Percentiles rank a stretch among this genome's conserved stretches.
Evolutionary conservation across 192 early-diverging fungal genomes (phyloP).

Genomic region (Irineochytrium annulatum): DNA sequence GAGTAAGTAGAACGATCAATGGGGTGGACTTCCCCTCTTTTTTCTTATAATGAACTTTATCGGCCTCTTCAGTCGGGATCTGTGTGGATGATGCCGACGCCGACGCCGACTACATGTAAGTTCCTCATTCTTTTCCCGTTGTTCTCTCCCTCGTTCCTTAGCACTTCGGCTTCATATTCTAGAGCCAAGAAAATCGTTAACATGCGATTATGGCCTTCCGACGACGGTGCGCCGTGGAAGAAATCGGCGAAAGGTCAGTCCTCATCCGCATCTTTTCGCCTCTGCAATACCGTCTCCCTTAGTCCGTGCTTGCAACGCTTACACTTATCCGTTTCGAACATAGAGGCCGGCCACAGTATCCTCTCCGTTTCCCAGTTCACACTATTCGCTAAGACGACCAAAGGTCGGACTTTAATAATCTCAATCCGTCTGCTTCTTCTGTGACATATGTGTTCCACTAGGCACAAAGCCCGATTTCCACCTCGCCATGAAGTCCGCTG

Average conservation of each 20-base stretch:
- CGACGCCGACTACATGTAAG: constrained; percentile 79
- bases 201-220: constrained; percentile 74
- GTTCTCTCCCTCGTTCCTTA: not conserved
- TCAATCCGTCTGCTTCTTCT: not conserved
- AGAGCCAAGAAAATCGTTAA: constrained; percentile 72
- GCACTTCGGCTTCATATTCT: not conserved
- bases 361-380: constrained; percentile 94
- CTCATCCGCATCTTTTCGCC: not conserved
- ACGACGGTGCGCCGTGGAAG: constrained; percentile 68
- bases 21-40: not conserved
- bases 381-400: constrained; percentile 74
- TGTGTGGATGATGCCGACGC: constrained; percentile 29
- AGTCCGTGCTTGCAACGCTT: too few relatives aligned
- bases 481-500: constrained; percentile 71
- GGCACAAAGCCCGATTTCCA: constrained; percentile 88
- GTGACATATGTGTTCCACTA: not conserved
- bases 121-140: not conserved
- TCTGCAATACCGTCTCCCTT: not conserved
- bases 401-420: constrained; percentile 42
- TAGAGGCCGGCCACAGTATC: constrained; percentile 68
- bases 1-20: not conserved
- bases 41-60: not conserved
- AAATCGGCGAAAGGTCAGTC: too few relatives aligned
- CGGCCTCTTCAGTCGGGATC: constrained; percentile 10
- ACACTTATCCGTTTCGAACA: constrained; percentile 7